phyloP scores from a whole-genome alignment of 306 rosid species.

The Quercus glauca region DNA sequence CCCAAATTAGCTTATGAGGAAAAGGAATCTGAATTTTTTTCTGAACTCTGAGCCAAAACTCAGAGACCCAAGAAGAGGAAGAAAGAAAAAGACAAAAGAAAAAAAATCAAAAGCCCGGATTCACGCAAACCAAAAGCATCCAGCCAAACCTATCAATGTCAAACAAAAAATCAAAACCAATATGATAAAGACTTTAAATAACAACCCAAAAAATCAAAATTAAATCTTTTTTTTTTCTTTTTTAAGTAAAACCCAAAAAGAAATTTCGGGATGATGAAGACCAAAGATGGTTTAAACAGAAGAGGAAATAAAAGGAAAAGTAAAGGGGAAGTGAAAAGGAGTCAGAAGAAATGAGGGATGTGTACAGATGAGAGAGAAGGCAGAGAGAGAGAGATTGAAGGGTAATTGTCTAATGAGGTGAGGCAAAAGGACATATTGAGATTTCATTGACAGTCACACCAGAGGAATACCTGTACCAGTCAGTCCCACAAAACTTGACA shows the following conservation, averaged over 20 bases:
- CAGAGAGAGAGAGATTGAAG: neutral
- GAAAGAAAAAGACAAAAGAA: neutral
- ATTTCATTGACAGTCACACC: neutral
- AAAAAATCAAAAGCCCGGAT: slow-evolving; percentile 13
- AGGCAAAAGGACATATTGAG: neutral
- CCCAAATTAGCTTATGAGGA: neutral
- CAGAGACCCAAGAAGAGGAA: neutral
- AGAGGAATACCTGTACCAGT: neutral
- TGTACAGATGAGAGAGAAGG: no score
- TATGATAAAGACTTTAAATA: no score
- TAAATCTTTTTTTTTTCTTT: neutral
- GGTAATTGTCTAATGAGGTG: neutral
- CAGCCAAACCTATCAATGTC: neutral
- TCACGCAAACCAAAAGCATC: neutral
- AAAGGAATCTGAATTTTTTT: slow-evolving; percentile 9
- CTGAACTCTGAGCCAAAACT: slow-evolving; percentile 5
- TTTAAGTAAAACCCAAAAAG: neutral
- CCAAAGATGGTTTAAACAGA: neutral
- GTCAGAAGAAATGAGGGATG: neutral
- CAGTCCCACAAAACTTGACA: no score
- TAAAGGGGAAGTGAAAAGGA: neutral
- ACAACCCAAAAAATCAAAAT: neutral
- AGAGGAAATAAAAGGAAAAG: neutral
- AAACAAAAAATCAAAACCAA: neutral
- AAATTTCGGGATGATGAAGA: neutral